Base-by-base conservation (phyloP, 1,284 basidiomycete species). In the Malassezia dermatis region DNA sequence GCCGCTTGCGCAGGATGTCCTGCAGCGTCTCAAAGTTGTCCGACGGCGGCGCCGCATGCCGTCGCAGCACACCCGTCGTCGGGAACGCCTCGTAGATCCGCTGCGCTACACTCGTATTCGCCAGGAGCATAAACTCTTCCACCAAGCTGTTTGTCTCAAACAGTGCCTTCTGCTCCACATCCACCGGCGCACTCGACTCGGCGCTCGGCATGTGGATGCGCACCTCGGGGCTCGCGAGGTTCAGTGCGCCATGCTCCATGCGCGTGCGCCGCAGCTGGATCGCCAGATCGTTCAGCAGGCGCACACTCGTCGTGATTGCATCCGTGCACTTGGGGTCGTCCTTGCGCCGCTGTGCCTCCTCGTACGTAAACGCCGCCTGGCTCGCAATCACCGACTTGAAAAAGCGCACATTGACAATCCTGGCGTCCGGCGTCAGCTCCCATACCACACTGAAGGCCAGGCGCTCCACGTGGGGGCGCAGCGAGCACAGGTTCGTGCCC, bases 61-160 rank as follows among this genome's bases (percentile, higher is more conserved):
- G 86, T 65, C 89, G 81, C 41, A 98, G 78, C 0, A 99, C 93
- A 3, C 91, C 89, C 1, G 91, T 96, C 70, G 89, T 87, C 2
- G 94, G 93, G 78, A 91, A 98, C 1, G 86, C 84, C 67, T 94
- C 88, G 73, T 95, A 87, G 41, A 95, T 95, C 75, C 86, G 86
- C 66, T 79, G 78, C 8, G 93, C 94, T 0, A 96, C 94, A 60
- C 86, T 89, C 64, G 94, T 87, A 70, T 98, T 98, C 26, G 94
- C 94, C 53, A 98, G 82, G 59, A 99, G 78, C 94, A 99, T 98
- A 76, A 98, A 98, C 76, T 98, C 94, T 74, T 99, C 94, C 1
- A 98, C 94, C 10, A 99, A 78, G 61, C 86, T 90, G 75, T 98
- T 98, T 11, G 94, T 98, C 77, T 98, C 91, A 31, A 82, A 78